These are phyloP conservation scores for Monilinia vaccinii-corymbosi DNA, from an alignment of 2,329 filamentous ascomycete genomes.

Conservation along the genomic window DNA sequence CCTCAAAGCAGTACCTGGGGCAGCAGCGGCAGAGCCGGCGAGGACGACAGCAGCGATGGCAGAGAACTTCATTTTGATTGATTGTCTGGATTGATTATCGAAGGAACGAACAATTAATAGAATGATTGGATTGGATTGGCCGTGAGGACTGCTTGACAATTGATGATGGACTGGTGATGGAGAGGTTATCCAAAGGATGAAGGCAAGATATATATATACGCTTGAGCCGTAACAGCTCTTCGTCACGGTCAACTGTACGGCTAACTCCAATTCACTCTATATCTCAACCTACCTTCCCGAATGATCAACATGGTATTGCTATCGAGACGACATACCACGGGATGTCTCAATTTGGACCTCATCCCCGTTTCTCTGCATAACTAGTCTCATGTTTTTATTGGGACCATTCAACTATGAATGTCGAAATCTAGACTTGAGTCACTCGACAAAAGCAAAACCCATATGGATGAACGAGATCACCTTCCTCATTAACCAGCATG, in stretches of 20 bases:
- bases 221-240: not conserved
- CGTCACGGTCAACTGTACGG: not conserved
- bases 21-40: constrained; percentile 35
- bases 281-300: constrained; percentile 6
- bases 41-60: constrained; percentile 31
- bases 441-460: not conserved
- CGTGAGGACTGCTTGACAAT: constrained; percentile 4
- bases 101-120: not conserved
- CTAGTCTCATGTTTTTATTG: not conserved
- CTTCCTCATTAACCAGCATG: not conserved
- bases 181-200: not conserved
- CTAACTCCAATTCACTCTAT: not conserved
- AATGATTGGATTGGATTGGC: not conserved
- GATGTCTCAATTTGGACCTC: constrained; percentile 2
- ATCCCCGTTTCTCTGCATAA: constrained; percentile 2
- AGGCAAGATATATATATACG: constrained; percentile 9
- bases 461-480: not conserved
- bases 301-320: not conserved
- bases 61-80: constrained; percentile 41
- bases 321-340: not conserved
- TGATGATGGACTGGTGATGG: constrained; percentile 5
- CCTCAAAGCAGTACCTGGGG: constrained; percentile 35
- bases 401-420: not conserved
- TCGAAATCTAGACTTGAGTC: not conserved
- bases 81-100: not conserved